A percentile compares a stretch with the other conserved stretches of the same genome.
Evolutionary conservation across 1,284 basidiomycete species (phyloP).

Genomic region (Salmacisia buchloeana): DNA sequence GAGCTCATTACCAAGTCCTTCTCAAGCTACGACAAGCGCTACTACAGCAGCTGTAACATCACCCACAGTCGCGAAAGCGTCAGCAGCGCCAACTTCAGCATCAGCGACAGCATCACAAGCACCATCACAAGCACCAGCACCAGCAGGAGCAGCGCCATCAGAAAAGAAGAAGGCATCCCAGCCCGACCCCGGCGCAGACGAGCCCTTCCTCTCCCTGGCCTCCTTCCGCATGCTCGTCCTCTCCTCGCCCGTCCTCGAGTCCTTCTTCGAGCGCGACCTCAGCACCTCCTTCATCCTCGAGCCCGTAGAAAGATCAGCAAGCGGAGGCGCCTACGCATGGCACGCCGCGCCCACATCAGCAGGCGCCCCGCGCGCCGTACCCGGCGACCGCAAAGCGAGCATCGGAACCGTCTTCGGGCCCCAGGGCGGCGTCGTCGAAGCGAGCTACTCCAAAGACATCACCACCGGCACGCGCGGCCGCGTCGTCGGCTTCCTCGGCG

Average conservation of each 20-base stretch:
- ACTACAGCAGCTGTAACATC: too few relatives aligned
- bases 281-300: slow-evolving; percentile 40
- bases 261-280: slow-evolving; percentile 47
- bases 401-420: slow-evolving; percentile 7
- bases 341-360: slow-evolving; percentile 39
- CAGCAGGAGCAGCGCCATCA: not conserved
- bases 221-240: slow-evolving; percentile 45
- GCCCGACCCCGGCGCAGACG: slow-evolving; percentile 19
- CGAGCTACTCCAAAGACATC: slow-evolving; percentile 43
- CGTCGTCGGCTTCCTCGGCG: slow-evolving; percentile 46
- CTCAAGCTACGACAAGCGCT: too few relatives aligned
- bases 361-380: slow-evolving; percentile 26
- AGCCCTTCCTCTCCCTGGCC: slow-evolving; percentile 44
- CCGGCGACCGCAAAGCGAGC: slow-evolving; percentile 15
- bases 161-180: not conserved
- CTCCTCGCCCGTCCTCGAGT: slow-evolving; percentile 40
- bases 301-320: slow-evolving; percentile 37
- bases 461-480: slow-evolving; percentile 42
- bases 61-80: too few relatives aligned
- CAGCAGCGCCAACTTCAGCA: not conserved
- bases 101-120: not conserved
- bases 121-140: slow-evolving; percentile 8
- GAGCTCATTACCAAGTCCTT: too few relatives aligned
- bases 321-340: slow-evolving; percentile 44
- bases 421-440: slow-evolving; percentile 28